phyloP scores from a whole-genome alignment of 768 basidiomycete species.

The Lanmaoa rubissima region DNA sequence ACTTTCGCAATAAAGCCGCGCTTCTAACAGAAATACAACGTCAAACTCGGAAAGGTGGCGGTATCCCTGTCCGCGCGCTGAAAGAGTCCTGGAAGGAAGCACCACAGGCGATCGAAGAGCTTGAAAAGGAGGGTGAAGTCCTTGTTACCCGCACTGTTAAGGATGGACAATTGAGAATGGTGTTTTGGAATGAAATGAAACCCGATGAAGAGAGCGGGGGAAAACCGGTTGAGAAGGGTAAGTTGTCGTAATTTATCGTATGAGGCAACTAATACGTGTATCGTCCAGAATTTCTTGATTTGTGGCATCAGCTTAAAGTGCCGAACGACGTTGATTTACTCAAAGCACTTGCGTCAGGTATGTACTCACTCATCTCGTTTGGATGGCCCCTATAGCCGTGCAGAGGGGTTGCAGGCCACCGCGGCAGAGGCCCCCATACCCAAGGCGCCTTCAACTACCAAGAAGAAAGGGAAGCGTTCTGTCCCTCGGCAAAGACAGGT shows the following conservation, averaged over 20 bases:
- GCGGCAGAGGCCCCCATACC: slow-evolving; percentile 59
- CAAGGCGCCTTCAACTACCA: slow-evolving; percentile 54
- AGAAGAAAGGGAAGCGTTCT: slow-evolving; percentile 81
- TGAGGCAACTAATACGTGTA: slow-evolving; percentile 5
- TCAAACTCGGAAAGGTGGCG: slow-evolving; percentile 79
- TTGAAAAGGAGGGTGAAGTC: slow-evolving; percentile 87
- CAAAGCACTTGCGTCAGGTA: slow-evolving; percentile 73
- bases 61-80: slow-evolving; percentile 77
- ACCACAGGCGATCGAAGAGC: slow-evolving; percentile 76
- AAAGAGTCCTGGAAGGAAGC: slow-evolving; percentile 94
- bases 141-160: slow-evolving; percentile 84
- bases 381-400: slow-evolving; percentile 1
- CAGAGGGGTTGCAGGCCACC: slow-evolving; percentile 82
- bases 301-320: slow-evolving; percentile 84
- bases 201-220: slow-evolving; percentile 71
- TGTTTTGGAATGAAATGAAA: slow-evolving; percentile 89
- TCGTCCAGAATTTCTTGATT: slow-evolving; percentile 72
- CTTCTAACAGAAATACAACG: slow-evolving; percentile 84
- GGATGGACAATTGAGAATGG: slow-evolving; percentile 79
- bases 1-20: slow-evolving; percentile 80
- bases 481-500: slow-evolving; percentile 72
- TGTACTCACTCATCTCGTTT: slow-evolving; percentile 8
- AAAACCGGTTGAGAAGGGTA: slow-evolving; percentile 77
- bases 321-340: slow-evolving; percentile 84
- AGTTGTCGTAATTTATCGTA: slow-evolving; percentile 13